These are phyloP conservation scores for Plasmodium fragile DNA, from an alignment of 169 alveolate genomes.

Conservation along the genomic window DNA sequence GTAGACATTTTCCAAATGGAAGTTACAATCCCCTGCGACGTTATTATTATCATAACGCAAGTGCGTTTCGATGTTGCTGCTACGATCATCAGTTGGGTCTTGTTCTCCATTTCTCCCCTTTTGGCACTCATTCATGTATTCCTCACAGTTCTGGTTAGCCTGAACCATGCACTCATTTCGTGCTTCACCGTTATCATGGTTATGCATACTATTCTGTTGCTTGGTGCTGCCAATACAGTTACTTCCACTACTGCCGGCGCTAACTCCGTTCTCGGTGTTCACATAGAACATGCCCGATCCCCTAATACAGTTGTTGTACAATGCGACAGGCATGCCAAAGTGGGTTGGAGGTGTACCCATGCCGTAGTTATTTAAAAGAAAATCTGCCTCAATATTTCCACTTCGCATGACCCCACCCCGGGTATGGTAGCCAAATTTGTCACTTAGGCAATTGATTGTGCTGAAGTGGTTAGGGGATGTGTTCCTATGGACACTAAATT, in stretches of 20 bases:
- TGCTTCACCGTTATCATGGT: neutral
- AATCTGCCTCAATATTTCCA: neutral
- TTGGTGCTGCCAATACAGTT: neutral
- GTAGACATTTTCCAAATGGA: neutral
- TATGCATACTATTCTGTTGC: neutral
- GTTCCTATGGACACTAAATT: neutral
- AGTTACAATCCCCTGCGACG: neutral
- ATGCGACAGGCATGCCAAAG: neutral
- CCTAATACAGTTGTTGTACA: neutral
- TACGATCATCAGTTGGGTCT: neutral
- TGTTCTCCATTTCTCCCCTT: neutral
- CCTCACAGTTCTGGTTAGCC: neutral
- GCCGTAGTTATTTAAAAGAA: constrained; percentile 14
- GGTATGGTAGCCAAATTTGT: neutral
- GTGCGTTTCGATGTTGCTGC: neutral
- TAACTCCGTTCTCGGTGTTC: neutral
- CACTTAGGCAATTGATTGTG: neutral
- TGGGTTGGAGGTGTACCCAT: neutral
- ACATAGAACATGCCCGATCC: neutral
- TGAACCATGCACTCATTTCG: neutral
- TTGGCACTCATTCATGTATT: neutral
- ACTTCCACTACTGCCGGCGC: neutral
- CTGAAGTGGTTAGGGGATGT: neutral
- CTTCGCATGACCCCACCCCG: neutral
- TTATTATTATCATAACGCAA: neutral